Conservation (phyloP, 805 yeast species). For the Starmera dryadoides region DNA sequence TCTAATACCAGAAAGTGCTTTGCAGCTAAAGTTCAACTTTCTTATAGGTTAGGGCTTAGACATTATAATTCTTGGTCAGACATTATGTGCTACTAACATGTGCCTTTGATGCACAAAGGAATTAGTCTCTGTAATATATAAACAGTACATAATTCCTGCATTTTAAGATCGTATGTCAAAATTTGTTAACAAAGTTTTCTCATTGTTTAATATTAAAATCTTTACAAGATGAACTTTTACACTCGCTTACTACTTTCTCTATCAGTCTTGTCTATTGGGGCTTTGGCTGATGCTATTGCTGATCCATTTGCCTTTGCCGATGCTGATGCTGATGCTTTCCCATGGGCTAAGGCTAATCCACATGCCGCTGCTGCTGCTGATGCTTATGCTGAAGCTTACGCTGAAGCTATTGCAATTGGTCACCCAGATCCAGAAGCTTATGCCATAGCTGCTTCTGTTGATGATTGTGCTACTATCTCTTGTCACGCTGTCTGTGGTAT, state of each 20-base stretch:
- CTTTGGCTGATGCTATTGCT: too few relatives aligned
- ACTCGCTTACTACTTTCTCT: not conserved
- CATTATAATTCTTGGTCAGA: not conserved
- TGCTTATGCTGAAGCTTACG: slow-evolving; percentile 1
- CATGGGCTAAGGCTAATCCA: slow-evolving; percentile 2
- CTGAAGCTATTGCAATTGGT: slow-evolving; percentile 3
- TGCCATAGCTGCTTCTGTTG: slow-evolving; percentile 14
- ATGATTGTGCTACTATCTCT: slow-evolving; percentile 14
- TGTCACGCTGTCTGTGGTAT: slow-evolving; percentile 25
- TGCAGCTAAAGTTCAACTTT: too few relatives aligned
- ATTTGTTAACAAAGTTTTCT: not conserved
- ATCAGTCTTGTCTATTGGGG: not conserved
- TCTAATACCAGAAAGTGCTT: too few relatives aligned
- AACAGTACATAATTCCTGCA: not conserved
- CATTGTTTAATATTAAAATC: too few relatives aligned
- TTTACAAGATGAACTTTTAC: not conserved
- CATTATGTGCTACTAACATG: not conserved
- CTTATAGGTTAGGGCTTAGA: not conserved
- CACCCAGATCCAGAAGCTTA: slow-evolving; percentile 11
- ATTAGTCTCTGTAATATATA: too few relatives aligned
- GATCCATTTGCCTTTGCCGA: too few relatives aligned
- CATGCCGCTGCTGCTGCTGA: slow-evolving; percentile 3
- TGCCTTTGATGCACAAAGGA: too few relatives aligned
- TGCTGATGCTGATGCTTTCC: slow-evolving; percentile 1
- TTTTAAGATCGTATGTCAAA: not conserved